Conservation (phyloP, 306 rosid genomes). For the Prunus fruticosa region DNA sequence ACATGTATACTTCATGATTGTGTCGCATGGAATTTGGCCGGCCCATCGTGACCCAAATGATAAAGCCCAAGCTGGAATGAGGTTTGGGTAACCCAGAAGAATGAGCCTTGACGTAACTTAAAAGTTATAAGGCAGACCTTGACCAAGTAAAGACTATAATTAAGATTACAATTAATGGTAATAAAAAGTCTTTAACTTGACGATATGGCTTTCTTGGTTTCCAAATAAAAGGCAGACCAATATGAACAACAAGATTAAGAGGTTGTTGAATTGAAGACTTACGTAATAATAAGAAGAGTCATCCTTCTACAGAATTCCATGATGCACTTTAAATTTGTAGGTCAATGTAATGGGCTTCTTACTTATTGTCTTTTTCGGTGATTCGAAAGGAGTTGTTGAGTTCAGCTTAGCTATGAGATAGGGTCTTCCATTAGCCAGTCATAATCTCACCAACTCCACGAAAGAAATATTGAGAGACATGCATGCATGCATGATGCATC, state of each 20-base stretch:
- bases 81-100: neutral
- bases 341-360: neutral
- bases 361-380: neutral
- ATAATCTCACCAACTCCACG: conserved; percentile 25
- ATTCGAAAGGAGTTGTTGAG: neutral
- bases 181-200: too few relatives aligned
- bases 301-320: neutral
- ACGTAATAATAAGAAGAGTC: neutral
- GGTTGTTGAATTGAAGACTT: neutral
- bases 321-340: neutral
- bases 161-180: too few relatives aligned
- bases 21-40: neutral
- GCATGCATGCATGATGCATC: too few relatives aligned
- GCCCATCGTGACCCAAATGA: neutral
- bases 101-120: neutral
- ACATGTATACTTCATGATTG: neutral
- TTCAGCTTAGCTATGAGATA: neutral
- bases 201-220: too few relatives aligned
- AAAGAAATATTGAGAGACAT: neutral
- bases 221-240: too few relatives aligned
- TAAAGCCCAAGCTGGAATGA: neutral
- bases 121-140: too few relatives aligned
- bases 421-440: neutral
- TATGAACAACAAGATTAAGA: neutral
- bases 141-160: too few relatives aligned